Percentiles rank a stretch among this genome's conserved stretches.
phyloP scores from a whole-genome alignment of 192 early-diverging fungal species.

The Gryganskiella cystojenkinii region DNA sequence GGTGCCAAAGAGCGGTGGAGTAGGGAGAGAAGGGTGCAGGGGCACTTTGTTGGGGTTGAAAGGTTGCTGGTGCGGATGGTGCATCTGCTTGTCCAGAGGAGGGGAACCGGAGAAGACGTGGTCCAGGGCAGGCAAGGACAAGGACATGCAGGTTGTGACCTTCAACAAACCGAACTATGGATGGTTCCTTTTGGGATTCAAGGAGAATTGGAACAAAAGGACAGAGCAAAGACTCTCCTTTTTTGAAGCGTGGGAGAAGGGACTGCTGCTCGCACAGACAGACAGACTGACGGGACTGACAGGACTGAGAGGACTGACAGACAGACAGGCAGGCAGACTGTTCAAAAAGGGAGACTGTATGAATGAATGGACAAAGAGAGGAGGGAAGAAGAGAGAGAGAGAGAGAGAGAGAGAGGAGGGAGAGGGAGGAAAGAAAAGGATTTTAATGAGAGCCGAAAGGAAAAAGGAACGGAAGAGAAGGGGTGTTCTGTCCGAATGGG shows the following conservation, averaged over 20 bases:
- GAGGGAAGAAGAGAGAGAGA: not conserved
- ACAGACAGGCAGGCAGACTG: not conserved
- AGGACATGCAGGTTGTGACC: conserved; percentile 3
- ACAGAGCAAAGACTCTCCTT: too few species aligned
- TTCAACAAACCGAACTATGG: too few species aligned
- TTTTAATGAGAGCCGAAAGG: not conserved
- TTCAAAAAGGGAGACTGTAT: not conserved
- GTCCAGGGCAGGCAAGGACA: conserved; percentile 1
- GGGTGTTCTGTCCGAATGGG: not conserved
- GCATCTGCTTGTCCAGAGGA: conserved; percentile 11
- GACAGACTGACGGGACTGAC: too few species aligned
- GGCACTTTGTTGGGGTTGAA: not conserved
- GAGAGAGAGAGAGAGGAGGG: not conserved
- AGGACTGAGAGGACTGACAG: too few species aligned
- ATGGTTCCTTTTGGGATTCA: too few species aligned
- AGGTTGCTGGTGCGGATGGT: conserved; percentile 18
- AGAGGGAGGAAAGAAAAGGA: not conserved
- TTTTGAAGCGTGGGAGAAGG: not conserved
- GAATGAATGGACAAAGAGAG: not conserved
- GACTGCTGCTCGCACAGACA: not conserved
- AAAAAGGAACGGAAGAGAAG: not conserved
- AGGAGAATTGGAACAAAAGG: too few species aligned
- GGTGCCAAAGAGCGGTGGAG: too few species aligned
- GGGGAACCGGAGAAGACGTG: conserved; percentile 1
- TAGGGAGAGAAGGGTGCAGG: too few species aligned